Conservation (phyloP, 495 filamentous ascomycete genomes). For the Hypoxylon subgilvum region DNA sequence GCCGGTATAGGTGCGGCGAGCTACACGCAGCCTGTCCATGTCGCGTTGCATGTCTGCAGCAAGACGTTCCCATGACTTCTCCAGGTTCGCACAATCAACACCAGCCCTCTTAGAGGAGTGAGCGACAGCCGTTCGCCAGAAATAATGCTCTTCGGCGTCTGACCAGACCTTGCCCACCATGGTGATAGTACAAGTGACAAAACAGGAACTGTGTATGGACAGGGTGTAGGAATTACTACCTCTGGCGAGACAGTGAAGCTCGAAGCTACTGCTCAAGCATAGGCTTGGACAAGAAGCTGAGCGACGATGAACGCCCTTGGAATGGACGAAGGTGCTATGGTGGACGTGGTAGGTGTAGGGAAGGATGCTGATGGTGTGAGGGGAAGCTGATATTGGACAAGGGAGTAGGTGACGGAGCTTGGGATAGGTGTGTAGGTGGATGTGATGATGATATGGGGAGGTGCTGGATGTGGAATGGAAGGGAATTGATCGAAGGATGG, state of each 20-base stretch:
- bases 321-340: no score
- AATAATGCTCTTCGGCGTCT: slow-evolving; percentile 45
- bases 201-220: not conserved
- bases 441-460: not conserved
- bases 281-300: no score
- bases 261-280: no score
- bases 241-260: not conserved
- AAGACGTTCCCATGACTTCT: slow-evolving; percentile 43
- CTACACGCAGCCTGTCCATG: slow-evolving; percentile 29
- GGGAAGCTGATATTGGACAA: no score
- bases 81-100: slow-evolving; percentile 25
- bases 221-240: no score
- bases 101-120: slow-evolving; percentile 47
- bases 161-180: slow-evolving; percentile 55
- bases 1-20: slow-evolving; percentile 44
- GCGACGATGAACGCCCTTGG: no score
- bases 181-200: slow-evolving; percentile 1
- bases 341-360: no score
- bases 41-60: slow-evolving; percentile 39
- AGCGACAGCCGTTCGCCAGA: slow-evolving; percentile 48
- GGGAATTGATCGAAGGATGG: not conserved
- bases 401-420: no score
- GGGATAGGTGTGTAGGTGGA: no score
- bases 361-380: no score
- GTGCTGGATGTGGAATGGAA: not conserved